Evolutionary conservation across 1,139 yeast species (phyloP), one percentile per base, ranked within the genome.

Genomic region (Yamadazyma triangularis): DNA sequence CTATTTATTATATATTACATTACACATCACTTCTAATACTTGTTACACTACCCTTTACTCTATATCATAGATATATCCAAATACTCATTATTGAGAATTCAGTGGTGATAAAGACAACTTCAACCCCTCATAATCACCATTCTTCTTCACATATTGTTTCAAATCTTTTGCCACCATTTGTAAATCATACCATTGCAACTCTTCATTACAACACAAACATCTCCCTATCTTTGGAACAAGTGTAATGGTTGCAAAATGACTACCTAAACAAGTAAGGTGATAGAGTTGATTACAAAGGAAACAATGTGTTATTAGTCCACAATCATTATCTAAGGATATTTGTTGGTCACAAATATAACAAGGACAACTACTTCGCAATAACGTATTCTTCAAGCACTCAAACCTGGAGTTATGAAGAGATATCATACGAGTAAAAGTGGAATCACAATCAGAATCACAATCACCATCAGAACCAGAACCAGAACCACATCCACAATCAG

Each of bases 181-280:
- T 18, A 18, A 9, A 6, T 18, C 20, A 18, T 18, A 18, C 20
- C 20, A 18, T 7, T 18, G 6, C 20, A 18, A 18, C 6, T 6
- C 9, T 7, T 9, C 9, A 9, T 6, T 18, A 18, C 20, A 18
- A 18, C 9, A 7, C 20, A 18, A 18, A 18, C 20, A 18, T 7
- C 9, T 18, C 8, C 20, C 20, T 6, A 9, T 7, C 9, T 18
- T 18, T 18, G 20, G 20, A 18, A 18, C 9, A 7, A 18, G 6
- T 18, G 20, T 18, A 18, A 7, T 9, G 20, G 6, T 18, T 18
- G 9, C 9, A 18, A 18, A 18, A 6, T 18, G 6, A 6, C 6
- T 13, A 29, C 30, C 20, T 27, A 73, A 44, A 42, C 84, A 77
- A 1, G 48, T 25, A 23, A 77, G 44, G 49, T 77, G 82, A 15